Conservation (phyloP, 73 alveolate species). For the Loxodes magnus region DNA sequence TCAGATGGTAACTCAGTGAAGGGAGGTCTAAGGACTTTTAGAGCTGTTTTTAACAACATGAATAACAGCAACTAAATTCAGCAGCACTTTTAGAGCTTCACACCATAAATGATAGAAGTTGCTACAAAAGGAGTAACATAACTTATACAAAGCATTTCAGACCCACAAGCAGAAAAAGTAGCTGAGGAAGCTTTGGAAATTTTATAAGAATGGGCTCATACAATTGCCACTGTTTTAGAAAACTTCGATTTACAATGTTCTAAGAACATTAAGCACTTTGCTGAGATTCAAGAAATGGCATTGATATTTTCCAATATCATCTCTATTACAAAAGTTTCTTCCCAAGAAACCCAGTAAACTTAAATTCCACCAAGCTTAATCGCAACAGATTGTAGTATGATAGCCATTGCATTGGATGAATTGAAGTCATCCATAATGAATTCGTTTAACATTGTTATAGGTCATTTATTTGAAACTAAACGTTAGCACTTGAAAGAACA, state of each 20-base stretch:
- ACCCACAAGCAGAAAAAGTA: background rate
- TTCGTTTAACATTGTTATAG: background rate
- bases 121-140: background rate
- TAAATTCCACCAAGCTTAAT: background rate
- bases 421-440: background rate
- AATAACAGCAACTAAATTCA: background rate
- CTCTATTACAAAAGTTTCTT: no score
- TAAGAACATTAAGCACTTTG: background rate
- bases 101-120: background rate
- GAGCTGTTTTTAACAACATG: slow-evolving; percentile 5
- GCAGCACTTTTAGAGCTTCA: background rate
- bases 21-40: background rate
- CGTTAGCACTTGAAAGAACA: slow-evolving; percentile 7
- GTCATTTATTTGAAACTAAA: slow-evolving; percentile 4
- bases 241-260: slow-evolving; percentile 5
- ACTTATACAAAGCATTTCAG: background rate
- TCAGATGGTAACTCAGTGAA: background rate
- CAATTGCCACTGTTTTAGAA: background rate
- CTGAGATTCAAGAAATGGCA: background rate
- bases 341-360: background rate
- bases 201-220: slow-evolving; percentile 11
- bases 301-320: background rate
- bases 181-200: background rate
- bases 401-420: background rate
- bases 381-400: background rate